Percentiles rank a stretch among this genome's conserved stretches.
These are phyloP conservation scores for Amaranthus tricolor DNA, from an alignment of 179 eudicot genomes.

Conservation along the genomic window DNA sequence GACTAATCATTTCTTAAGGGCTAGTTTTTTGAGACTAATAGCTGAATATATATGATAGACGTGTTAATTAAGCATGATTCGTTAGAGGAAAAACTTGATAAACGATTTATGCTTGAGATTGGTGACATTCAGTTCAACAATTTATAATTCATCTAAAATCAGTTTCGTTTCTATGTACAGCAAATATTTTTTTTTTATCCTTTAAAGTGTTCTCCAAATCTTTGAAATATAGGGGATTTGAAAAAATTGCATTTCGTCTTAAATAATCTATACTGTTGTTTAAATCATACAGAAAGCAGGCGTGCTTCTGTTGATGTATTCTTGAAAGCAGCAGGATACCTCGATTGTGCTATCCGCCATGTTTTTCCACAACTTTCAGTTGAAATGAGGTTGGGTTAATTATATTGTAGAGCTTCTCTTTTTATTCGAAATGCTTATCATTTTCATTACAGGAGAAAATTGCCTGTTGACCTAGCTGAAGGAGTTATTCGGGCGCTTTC, in stretches of 20 bases:
- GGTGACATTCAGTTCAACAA: too few relatives aligned
- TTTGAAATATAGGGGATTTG: not conserved
- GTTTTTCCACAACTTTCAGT: conserved; percentile 77
- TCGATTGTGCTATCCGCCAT: conserved; percentile 92
- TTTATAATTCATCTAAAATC: not conserved
- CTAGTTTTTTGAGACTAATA: too few relatives aligned
- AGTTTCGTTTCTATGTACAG: not conserved
- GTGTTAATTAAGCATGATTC: too few relatives aligned
- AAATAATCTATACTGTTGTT: not conserved
- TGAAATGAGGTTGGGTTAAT: conserved; percentile 62
- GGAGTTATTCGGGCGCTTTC: conserved; percentile 93
- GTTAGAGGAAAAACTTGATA: too few relatives aligned
- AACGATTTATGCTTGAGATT: too few relatives aligned
- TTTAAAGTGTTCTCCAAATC: not conserved
- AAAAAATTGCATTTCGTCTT: not conserved
- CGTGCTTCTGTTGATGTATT: conserved; percentile 85
- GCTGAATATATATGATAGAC: too few relatives aligned
- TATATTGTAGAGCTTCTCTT: conserved; percentile 10
- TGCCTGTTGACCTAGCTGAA: conserved; percentile 96
- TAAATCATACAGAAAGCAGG: conserved; percentile 63
- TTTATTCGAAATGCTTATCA: conserved; percentile 14
- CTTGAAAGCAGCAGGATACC: conserved; percentile 95
- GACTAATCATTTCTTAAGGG: too few relatives aligned
- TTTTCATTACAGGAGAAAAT: conserved; percentile 62
- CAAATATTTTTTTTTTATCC: not conserved